Evolutionary conservation across 192 early-diverging fungal genomes (phyloP).

Genomic region (Mortierella hygrophila): DNA sequence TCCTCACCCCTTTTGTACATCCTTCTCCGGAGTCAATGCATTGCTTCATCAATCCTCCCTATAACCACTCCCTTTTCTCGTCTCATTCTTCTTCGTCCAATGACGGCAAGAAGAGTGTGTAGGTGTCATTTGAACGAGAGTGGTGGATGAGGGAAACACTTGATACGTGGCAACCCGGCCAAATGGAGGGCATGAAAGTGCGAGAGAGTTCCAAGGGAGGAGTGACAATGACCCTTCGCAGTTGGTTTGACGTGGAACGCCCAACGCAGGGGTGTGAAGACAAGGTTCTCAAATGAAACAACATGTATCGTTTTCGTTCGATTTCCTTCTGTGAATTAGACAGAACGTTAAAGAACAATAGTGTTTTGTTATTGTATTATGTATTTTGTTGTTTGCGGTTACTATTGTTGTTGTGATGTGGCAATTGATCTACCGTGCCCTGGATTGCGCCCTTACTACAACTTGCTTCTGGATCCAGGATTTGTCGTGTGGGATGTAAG

Average conservation of each 20-base stretch:
- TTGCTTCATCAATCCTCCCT: not conserved
- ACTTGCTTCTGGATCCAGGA: slow-evolving; percentile 57
- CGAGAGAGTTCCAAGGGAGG: not conserved
- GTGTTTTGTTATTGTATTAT: not conserved
- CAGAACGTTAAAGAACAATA: not conserved
- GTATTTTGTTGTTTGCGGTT: not conserved
- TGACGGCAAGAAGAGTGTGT: not conserved
- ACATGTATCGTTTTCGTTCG: not conserved
- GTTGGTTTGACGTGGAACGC: not conserved
- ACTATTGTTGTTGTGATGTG: not conserved
- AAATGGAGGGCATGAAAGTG: too few relatives aligned
- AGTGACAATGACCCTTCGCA: not conserved
- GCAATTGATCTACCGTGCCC: slow-evolving; percentile 18
- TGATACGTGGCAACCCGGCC: not conserved
- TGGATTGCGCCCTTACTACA: slow-evolving; percentile 42
- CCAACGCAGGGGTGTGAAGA: not conserved
- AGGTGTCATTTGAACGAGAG: not conserved
- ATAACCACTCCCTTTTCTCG: not conserved
- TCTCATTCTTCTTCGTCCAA: not conserved
- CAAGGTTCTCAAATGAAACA: too few relatives aligned
- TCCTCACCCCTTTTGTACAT: not conserved
- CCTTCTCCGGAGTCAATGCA: not conserved
- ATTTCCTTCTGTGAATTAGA: not conserved
- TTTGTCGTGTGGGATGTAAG: slow-evolving; percentile 53
- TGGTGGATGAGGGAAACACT: not conserved